Percentiles rank a stretch among this genome's conserved stretches.
Evolutionary conservation across 1,284 basidiomycete species (phyloP).

Genomic region (Apiotrichum porosum): DNA sequence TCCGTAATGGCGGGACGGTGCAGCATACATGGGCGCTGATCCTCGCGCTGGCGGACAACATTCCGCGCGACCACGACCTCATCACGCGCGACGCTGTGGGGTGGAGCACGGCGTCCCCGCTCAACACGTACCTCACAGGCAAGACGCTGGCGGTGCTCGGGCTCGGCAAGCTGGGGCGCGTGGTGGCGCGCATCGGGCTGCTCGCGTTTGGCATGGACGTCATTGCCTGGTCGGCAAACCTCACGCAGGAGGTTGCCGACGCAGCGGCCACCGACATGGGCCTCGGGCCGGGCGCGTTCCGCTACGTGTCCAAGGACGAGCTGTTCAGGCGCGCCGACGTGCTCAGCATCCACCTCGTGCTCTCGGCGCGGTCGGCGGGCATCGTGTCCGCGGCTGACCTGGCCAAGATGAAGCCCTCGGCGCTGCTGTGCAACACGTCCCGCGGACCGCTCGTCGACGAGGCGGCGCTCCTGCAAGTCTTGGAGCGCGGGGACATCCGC

Average conservation of each 20-base stretch:
- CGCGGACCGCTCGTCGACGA: slow-evolving; percentile 26
- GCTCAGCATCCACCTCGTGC: slow-evolving; percentile 1
- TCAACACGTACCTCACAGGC: slow-evolving; percentile 37
- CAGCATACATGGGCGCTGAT: slow-evolving; percentile 60
- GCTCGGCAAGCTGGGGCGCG: slow-evolving; percentile 56
- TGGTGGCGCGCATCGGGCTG: slow-evolving; percentile 54
- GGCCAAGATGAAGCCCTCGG: slow-evolving; percentile 18
- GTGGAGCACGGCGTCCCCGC: slow-evolving; percentile 16
- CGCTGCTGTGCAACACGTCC: slow-evolving; percentile 24
- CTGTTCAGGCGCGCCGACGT: slow-evolving; percentile 55
- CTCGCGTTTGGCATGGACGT: slow-evolving; percentile 58
- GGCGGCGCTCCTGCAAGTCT: slow-evolving; percentile 46
- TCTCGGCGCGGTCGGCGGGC: not conserved
- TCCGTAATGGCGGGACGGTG: slow-evolving; percentile 11
- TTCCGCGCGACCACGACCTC: slow-evolving; percentile 53
- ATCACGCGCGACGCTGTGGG: slow-evolving; percentile 16
- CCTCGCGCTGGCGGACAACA: slow-evolving; percentile 55
- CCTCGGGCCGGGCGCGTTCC: slow-evolving; percentile 28
- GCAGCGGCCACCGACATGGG: slow-evolving; percentile 52
- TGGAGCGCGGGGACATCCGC: slow-evolving; percentile 27
- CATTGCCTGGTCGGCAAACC: slow-evolving; percentile 61
- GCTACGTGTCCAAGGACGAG: slow-evolving; percentile 53
- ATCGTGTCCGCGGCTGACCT: slow-evolving; percentile 7
- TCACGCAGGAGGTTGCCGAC: slow-evolving; percentile 58
- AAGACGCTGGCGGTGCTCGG: slow-evolving; percentile 60